A percentile compares a stretch with the other conserved stretches of the same genome.
phyloP scores from a whole-genome alignment of 148 eudicot species.

The Arbutus unedo region DNA sequence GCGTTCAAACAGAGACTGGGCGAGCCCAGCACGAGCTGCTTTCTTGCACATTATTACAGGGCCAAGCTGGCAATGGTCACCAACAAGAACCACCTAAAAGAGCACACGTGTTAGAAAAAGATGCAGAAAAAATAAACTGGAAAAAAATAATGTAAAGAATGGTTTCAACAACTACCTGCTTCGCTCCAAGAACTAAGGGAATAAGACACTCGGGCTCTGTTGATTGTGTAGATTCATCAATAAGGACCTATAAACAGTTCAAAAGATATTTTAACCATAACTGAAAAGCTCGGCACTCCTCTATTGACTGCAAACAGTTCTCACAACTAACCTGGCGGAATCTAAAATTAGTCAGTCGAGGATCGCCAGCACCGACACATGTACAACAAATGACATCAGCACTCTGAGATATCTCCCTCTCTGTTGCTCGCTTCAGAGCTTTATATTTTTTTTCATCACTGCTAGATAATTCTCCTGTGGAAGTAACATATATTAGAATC shows the following conservation, averaged over 20 bases:
- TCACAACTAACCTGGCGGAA: constrained; percentile 72
- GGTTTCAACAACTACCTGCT: constrained; percentile 56
- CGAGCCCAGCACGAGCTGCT: constrained; percentile 99
- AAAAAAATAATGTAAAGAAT: neutral
- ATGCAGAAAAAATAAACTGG: neutral
- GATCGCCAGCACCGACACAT: constrained; percentile 99
- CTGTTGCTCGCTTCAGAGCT: constrained; percentile 94
- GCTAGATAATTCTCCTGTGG: constrained; percentile 91
- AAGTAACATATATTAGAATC: neutral
- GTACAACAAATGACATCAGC: constrained; percentile 99
- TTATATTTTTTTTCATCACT: constrained; percentile 98
- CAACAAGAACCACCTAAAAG: constrained; percentile 79
- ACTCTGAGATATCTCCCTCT: constrained; percentile 99
- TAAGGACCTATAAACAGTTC: constrained; percentile 59
- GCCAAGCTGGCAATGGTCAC: constrained; percentile 99
- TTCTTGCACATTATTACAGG: constrained; percentile 98
- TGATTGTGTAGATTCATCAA: constrained; percentile 96
- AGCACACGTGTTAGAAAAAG: neutral
- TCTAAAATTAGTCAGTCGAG: constrained; percentile 89
- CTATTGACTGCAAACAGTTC: neutral
- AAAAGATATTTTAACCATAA: constrained; percentile 14
- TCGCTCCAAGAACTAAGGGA: constrained; percentile 93
- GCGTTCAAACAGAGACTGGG: constrained; percentile 95
- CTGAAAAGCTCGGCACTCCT: neutral
- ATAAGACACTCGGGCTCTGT: constrained; percentile 99